Evolutionary conservation across 495 filamentous ascomycete species (phyloP), one percentile per base, ranked within the genome.

Genomic region (Hypoxylon lienhwacheense): DNA sequence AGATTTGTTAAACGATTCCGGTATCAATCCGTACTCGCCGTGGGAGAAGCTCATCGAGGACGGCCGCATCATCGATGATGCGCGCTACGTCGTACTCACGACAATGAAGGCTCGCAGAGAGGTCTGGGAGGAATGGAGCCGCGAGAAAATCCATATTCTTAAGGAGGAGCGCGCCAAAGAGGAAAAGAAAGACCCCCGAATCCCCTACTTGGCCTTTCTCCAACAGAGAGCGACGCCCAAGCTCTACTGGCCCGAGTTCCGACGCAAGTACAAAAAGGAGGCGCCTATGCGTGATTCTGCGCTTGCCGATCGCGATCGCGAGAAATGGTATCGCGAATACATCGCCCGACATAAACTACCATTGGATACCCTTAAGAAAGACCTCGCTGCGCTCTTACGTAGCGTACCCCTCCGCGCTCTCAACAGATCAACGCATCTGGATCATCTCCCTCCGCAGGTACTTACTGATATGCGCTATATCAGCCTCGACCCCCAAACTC

Each of bases 221-320:
- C 82, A 91, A 48, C 82, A 86, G 53, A 75, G 86, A 47, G 90
- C 90, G 1, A 92, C 85, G 0, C 85, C 88, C 1, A 97, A 96
- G 71, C 74, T 97, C 7, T 98, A 95, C 70, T 98, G 93, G 93
- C 84, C 88, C 0, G 93, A 98, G 65, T 98, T 98, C 68, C 89
- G 89, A 55, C 79, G 92, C 22, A 97, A 96, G 63, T 93, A 85
- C 60, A 86, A 85, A 52, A 90, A 86, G 53, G 90, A 92, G 47
- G 65, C 79, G 0, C 82, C 83, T 43, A 95, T 97, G 91, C 85
- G 82, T 39, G 85, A 91, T 55, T 66, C 81, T 5, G 81, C 85
- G 35, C 64, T 97, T 20, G 70, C 73, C 1, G 95, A 98, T 64
- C 95, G 91, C 63, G 91, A 97, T 51, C 81, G 90, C 2, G 93